Evolutionary conservation across 2,329 filamentous ascomycete genomes (phyloP), one percentile per base, ranked within the genome.

Genomic region (Fusarium napiforme): DNA sequence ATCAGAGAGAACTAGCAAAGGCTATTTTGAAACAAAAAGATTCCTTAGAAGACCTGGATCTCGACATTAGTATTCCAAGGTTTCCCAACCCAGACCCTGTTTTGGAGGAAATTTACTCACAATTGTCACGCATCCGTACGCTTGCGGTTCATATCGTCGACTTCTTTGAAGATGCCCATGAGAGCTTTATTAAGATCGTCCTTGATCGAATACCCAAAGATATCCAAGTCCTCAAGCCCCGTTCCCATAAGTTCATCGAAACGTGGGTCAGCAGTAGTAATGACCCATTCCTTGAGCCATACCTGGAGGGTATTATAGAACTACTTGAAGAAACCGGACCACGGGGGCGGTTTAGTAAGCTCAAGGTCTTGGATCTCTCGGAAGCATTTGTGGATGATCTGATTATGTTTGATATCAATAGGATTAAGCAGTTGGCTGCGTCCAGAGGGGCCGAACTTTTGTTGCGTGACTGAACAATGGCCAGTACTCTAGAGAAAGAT

Each of bases 241-340:
- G 21, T 28, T 21, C 30, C 4, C 18, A 3, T 0, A 15, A 0
- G 1, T 37, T 30, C 42, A 28, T 37, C 1, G 16, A 7, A 1
- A 23, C 8, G 3, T 57, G 49, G 39, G 6, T 28, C 1, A 42
- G 36, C 2, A 14, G 5, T 19, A 60, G 36, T 5, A 26, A 45
- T 2, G 9, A 30, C 9, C 19, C 23, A 7, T n/a, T 21, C 3
- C 8, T 36, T 9, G 30, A 37, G 34, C 39, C 39, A 21, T 58
- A 58, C 18, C 16, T 58, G 1, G 39, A 39, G 7, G 49, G 39
- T 2, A 14, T 62, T 1, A 37, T 45, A 18, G 39, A 45, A 10
- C 2, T 58, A 28, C 39, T 62, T 4, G 32, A 45, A 7, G 26
- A 62, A 14, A 6, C 19, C 1, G 50, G 59, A 18, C 7, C 39